These are phyloP conservation scores for Cercospora beticola DNA, from an alignment of 2,329 filamentous ascomycete genomes.

Conservation along the genomic window DNA sequence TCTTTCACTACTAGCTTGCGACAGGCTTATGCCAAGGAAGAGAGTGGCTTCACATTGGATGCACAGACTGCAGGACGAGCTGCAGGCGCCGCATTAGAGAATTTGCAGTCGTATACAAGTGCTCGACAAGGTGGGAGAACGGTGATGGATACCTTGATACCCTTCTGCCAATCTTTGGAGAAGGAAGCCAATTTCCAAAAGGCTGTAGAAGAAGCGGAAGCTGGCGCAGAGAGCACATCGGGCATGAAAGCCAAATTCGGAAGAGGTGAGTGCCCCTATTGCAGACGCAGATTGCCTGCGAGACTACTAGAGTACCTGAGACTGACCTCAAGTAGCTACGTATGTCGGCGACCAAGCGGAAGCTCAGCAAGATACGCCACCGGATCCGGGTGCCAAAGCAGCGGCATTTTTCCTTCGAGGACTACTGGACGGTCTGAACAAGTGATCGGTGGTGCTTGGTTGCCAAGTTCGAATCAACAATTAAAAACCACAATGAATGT, in stretches of 20 bases:
- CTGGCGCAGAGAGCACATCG: conserved; percentile 37
- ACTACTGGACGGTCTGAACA: conserved; percentile 29
- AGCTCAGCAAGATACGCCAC: conserved; percentile 31
- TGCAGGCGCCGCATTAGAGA: conserved; percentile 43
- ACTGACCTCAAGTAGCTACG: conserved; percentile 27
- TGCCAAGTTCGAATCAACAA: background rate
- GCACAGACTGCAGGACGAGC: conserved; percentile 30
- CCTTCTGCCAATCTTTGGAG: conserved; percentile 40
- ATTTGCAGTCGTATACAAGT: conserved; percentile 43
- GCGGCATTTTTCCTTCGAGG: conserved; percentile 39
- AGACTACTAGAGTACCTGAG: background rate
- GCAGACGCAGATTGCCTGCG: background rate
- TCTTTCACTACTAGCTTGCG: conserved; percentile 43
- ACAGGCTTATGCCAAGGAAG: conserved; percentile 33
- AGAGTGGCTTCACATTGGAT: conserved; percentile 28
- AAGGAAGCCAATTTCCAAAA: conserved; percentile 27
- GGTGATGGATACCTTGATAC: conserved; percentile 42
- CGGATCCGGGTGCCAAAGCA: conserved; percentile 42
- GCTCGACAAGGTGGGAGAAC: conserved; percentile 40
- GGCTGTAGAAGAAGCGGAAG: conserved; percentile 36
- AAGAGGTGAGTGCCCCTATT: conserved; percentile 28
- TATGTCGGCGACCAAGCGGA: conserved; percentile 38
- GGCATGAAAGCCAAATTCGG: conserved; percentile 42
- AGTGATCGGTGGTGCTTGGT: background rate
- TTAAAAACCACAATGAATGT: background rate